Conservation (phyloP, 352 stramenopile species). For the Globisporangium solare region DNA sequence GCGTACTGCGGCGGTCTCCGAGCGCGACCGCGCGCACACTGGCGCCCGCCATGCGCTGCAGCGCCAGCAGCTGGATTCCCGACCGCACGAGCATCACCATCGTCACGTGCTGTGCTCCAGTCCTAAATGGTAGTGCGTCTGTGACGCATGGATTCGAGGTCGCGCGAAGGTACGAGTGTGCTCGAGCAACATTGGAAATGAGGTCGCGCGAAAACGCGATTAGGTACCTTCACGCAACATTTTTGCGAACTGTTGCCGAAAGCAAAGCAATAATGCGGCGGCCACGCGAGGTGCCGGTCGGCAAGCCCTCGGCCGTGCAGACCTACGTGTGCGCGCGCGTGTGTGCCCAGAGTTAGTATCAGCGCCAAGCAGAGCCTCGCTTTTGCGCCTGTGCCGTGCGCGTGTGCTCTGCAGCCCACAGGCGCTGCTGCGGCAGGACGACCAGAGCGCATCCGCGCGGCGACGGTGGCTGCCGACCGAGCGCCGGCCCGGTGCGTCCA, state of each 20-base stretch:
- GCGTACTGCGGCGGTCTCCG: no score
- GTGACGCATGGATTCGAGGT: no score
- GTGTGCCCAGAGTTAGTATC: no score
- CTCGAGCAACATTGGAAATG: constrained; percentile 2
- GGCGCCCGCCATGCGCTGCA: constrained; percentile 9
- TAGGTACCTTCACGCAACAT: constrained; percentile 2
- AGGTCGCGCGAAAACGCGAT: background rate
- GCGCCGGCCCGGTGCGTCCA: constrained; percentile 40
- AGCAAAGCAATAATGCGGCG: constrained; percentile 5
- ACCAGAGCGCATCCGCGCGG: constrained; percentile 6
- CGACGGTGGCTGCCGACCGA: constrained; percentile 51
- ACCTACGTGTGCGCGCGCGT: constrained; percentile 36
- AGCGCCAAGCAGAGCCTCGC: no score
- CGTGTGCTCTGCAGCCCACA: constrained; percentile 19
- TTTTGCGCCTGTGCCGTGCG: background rate
- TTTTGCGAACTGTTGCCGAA: background rate
- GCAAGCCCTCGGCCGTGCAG: constrained; percentile 50
- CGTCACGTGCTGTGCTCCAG: background rate
- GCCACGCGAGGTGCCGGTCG: constrained; percentile 47
- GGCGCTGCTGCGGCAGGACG: constrained; percentile 25
- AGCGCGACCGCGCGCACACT: background rate
- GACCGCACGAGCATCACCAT: constrained; percentile 6
- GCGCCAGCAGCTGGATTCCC: constrained; percentile 8
- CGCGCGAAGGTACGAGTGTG: no score
- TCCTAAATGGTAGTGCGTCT: no score